phyloP scores from a whole-genome alignment of 441 rosid genomes.

The Populus hybrid region DNA sequence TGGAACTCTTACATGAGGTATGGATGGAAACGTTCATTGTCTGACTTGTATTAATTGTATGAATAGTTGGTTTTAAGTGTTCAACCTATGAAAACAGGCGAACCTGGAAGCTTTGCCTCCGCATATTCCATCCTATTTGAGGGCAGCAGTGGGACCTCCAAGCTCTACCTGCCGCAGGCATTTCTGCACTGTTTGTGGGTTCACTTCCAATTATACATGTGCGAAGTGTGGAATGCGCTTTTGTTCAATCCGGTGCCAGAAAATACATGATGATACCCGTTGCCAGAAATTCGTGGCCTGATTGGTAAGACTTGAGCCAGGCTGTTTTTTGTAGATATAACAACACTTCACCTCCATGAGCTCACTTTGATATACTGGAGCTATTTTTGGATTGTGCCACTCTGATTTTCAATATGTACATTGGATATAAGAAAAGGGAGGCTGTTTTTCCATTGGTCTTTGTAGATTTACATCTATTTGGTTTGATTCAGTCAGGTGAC shows the following conservation, averaged over 20 bases:
- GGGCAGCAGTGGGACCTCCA: slow-evolving; percentile 75
- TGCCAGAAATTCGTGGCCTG: slow-evolving; percentile 84
- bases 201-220: slow-evolving; percentile 57
- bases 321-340: not conserved
- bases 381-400: not conserved
- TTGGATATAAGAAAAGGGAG: not conserved
- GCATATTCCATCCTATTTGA: slow-evolving; percentile 70
- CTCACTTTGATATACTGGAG: not conserved
- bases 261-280: slow-evolving; percentile 78
- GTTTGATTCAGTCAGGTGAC: not conserved
- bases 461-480: not conserved
- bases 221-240: slow-evolving; percentile 79
- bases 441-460: not conserved
- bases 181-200: slow-evolving; percentile 81
- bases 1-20: slow-evolving; percentile 89
- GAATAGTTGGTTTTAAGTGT: slow-evolving; percentile 9
- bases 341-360: slow-evolving; percentile 2
- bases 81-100: slow-evolving; percentile 41
- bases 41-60: not conserved
- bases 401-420: not conserved
- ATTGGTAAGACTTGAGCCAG: slow-evolving; percentile 10
- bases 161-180: slow-evolving; percentile 66
- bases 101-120: slow-evolving; percentile 78
- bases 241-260: slow-evolving; percentile 77
- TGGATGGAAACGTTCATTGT: not conserved